Evolutionary conservation across 352 stramenopile genomes (phyloP), one percentile per base, ranked within the genome.

Genomic region (Phytophthora brassicae): DNA sequence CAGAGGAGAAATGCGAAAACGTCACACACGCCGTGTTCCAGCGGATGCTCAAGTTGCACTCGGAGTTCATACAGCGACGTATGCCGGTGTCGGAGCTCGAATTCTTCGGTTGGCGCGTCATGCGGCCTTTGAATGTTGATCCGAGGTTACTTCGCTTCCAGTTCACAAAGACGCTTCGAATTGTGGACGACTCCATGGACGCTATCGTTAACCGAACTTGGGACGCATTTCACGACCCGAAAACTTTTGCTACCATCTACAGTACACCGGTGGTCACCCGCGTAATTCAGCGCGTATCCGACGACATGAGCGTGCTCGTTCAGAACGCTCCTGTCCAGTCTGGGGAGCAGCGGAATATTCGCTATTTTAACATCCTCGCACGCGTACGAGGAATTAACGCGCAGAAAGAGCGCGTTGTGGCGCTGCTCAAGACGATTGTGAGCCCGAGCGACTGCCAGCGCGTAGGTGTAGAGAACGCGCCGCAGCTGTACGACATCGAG

Each of bases 381-480:
- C 63, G 65, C 8, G 67, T 76, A 48, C 45, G 60, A 38, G 66
- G 70, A 8, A 22, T 66, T n/a, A 73, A 64, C 35, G 51, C 57
- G 31, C 61, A 72, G 14, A 59, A 59, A 7, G 67, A 75, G 52
- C 66, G 67, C 35, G 52, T 79, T 29, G 70, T 74, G 43, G 67
- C 70, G 19, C 67, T 79, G n/a, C 67, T 79, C 38, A 76, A 79
- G 60, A 79, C 70, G 8, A 79, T 79, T 51, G 53, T 79, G 36
- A 79, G 63, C 19, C 70, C 70, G 22, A 67, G 31, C 9, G 68
- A 72, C 19, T 63, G 68, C 17, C 45, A 66, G 16, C 57, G 60
- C 23, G 35, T 24, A 17, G 28, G 41, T 17, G 43, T 33, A 14
- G 29, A 39, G 14, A 31, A 41, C 23, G 28, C 43, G 9, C 54